Base-by-base conservation (phyloP, 2,329 filamentous ascomycete genomes). In the Neodidymelliopsis sp. region DNA sequence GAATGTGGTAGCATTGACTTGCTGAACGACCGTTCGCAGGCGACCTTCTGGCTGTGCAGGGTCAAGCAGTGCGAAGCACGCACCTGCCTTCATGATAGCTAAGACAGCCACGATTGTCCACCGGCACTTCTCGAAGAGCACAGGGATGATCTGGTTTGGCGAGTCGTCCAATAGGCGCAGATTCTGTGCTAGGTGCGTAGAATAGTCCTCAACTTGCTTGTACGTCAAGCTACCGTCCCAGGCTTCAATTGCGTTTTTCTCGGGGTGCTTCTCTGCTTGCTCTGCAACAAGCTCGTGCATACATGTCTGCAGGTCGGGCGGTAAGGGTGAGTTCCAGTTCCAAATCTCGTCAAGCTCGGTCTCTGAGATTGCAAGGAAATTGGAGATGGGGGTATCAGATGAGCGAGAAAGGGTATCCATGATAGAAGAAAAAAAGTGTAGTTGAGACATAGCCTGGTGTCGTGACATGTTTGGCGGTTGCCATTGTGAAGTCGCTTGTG, bases 281-380 rank as follows among this genome's bases (percentile, higher is more conserved):
- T 77, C 63, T 4, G 73, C 62, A 12, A 81, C 63, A 45, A 79
- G 70, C 1, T 78, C 75, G 51, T 81, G 77, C 70, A 79, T 79
- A 59, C 78, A 79, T 28, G 71, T 74, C 25, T 72, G 64, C 42
- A 75, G 67, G 1, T 71, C 69, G 2, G 75, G 74, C 15, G 78
- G 78, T 2, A 81, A 52, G 2, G 68, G 50, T 20, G 75, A 64
- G 34, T 80, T 81, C 76, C 78, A 79, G 3, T 62, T 60, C 79
- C 79, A 81, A 31, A 81, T 72, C 16, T 76, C 65, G 12, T 73
- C 59, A 4, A 79, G 57, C 45, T 81, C 78, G n/a, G 63, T 65
- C 66, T 57, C 43, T 6, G 49, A 62, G 16, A 66, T 59, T 3
- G 51, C 46, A 6, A 56, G 37, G 25, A 71, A 44, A 13, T 43